Evolutionary conservation across 768 basidiomycete genomes (phyloP).

Genomic region (Rhizopogon rudus): DNA sequence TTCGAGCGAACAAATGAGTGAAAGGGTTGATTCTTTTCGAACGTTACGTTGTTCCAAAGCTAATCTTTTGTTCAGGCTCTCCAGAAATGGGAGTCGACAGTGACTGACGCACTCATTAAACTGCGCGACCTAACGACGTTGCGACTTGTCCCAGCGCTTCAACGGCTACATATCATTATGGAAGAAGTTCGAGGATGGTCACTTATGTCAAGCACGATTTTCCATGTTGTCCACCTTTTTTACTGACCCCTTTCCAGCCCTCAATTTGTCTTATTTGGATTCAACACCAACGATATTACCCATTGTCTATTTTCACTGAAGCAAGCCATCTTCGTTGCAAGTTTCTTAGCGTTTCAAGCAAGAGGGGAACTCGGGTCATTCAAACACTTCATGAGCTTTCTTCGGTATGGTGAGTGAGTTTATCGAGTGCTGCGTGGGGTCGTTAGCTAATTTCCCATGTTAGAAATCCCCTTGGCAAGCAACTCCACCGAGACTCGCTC

Average conservation of each 20-base stretch:
- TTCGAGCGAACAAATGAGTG: constrained; percentile 76
- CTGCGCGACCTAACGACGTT: constrained; percentile 72
- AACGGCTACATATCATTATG: constrained; percentile 70
- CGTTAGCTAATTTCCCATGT: constrained; percentile 11
- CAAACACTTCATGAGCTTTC: constrained; percentile 75
- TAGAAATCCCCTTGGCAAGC: constrained; percentile 49
- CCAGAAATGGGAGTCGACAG: constrained; percentile 77
- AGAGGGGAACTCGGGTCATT: constrained; percentile 68
- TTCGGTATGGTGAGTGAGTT: constrained; percentile 57
- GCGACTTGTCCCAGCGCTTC: constrained; percentile 66
- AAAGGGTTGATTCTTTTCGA: constrained; percentile 49
- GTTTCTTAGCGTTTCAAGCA: constrained; percentile 64
- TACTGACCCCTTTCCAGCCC: constrained; percentile 38
- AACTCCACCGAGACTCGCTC: constrained; percentile 45
- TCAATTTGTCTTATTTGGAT: constrained; percentile 49
- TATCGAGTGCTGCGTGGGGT: constrained; percentile 4
- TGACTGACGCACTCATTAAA: constrained; percentile 64
- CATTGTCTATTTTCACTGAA: constrained; percentile 48
- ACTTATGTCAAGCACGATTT: constrained; percentile 45
- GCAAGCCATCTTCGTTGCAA: constrained; percentile 56
- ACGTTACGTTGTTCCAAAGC: constrained; percentile 7
- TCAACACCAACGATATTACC: constrained; percentile 45
- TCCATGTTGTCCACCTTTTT: constrained; percentile 4
- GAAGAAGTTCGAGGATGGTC: constrained; percentile 82
- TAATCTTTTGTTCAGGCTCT: constrained; percentile 48